Conservation (phyloP, 192 early-diverging fungal species). For the Podila verticillata region DNA sequence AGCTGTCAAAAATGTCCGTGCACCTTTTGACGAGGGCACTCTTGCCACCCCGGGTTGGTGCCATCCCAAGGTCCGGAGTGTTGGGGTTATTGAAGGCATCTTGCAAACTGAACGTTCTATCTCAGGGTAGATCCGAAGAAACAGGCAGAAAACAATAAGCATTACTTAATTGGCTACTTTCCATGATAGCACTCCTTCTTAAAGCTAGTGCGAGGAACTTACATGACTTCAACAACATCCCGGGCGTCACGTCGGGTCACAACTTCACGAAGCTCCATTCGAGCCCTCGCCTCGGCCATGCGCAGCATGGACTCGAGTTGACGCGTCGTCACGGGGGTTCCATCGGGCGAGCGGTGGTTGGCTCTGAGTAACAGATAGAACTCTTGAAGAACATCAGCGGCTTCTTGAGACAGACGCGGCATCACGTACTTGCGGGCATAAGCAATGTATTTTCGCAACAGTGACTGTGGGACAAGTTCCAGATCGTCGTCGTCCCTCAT, state of each 20-base stretch:
- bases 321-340: constrained; percentile 82
- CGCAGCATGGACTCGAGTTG: constrained; percentile 86
- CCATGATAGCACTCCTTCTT: constrained; percentile 53
- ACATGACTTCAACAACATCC: constrained; percentile 85
- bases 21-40: constrained; percentile 29
- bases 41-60: constrained; percentile 23
- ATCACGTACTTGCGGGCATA: constrained; percentile 85
- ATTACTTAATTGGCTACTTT: constrained; percentile 59
- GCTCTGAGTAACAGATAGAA: constrained; percentile 77
- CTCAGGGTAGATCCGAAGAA: constrained; percentile 55
- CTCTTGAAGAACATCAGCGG: constrained; percentile 67
- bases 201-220: constrained; percentile 56
- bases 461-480: constrained; percentile 66
- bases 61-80: constrained; percentile 1
- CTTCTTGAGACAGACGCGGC: constrained; percentile 70
- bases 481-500: constrained; percentile 65
- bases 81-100: constrained; percentile 7
- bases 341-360: constrained; percentile 70
- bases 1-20: background rate
- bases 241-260: constrained; percentile 76
- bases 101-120: constrained; percentile 36
- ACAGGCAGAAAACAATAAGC: constrained; percentile 58
- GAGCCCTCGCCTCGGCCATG: constrained; percentile 80
- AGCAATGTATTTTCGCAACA: constrained; percentile 87
- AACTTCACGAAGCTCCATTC: constrained; percentile 77